These are phyloP conservation scores for Xylaria sp. DNA, from an alignment of 495 filamentous ascomycete species.

Conservation along the genomic window DNA sequence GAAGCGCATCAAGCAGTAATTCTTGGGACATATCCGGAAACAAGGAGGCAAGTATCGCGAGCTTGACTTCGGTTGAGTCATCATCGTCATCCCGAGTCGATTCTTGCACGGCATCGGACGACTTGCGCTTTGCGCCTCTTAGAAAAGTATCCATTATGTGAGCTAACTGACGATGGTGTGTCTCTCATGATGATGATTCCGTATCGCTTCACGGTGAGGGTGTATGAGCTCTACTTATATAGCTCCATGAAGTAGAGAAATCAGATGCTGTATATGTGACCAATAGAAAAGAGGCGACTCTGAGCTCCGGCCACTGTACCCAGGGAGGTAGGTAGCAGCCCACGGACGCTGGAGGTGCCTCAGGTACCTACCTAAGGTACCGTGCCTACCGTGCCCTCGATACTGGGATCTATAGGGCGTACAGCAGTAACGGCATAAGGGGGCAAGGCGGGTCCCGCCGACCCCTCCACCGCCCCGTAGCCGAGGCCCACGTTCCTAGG, in stretches of 20 bases:
- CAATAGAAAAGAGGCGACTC: constrained; percentile 8
- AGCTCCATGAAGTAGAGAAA: background rate
- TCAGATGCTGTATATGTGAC: background rate
- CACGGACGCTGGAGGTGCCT: no score
- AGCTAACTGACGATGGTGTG: background rate
- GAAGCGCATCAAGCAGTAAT: constrained; percentile 75
- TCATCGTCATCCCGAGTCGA: constrained; percentile 45
- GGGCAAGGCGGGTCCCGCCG: background rate
- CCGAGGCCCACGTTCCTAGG: background rate
- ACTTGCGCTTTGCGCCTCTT: constrained; percentile 52
- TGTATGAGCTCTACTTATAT: background rate
- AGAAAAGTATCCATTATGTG: constrained; percentile 54
- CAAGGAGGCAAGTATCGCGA: constrained; percentile 82
- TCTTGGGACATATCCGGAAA: constrained; percentile 68
- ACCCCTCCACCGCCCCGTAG: background rate
- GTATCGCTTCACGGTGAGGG: background rate
- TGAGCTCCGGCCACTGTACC: no score
- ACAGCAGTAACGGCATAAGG: background rate
- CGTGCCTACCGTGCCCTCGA: background rate
- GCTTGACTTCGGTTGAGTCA: constrained; percentile 86
- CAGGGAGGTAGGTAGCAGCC: no score
- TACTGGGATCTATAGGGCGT: background rate
- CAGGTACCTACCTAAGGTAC: background rate
- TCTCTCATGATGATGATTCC: constrained; percentile 20
- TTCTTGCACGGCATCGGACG: constrained; percentile 32